A percentile compares a stretch with the other conserved stretches of the same genome.
These are phyloP conservation scores for Mimosa pudica DNA, from an alignment of 306 rosid species.

Conservation along the genomic window DNA sequence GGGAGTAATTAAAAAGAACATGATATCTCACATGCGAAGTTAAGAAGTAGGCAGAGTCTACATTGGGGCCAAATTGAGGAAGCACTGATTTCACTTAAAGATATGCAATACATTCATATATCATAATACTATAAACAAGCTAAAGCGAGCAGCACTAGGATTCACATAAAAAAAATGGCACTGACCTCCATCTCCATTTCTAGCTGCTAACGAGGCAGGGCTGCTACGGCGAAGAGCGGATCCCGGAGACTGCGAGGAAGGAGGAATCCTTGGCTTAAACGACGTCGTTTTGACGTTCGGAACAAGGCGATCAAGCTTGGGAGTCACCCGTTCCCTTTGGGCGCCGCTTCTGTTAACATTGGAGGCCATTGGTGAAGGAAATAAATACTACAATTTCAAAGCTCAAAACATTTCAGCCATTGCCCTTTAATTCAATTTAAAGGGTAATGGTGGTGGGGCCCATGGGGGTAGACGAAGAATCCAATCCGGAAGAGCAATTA, in stretches of 20 bases:
- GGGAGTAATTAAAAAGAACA: too few species aligned
- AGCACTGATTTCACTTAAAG: too few species aligned
- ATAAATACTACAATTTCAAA: not conserved
- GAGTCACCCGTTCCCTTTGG: slow-evolving; percentile 42
- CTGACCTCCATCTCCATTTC: slow-evolving; percentile 49
- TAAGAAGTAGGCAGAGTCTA: not conserved
- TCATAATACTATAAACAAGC: not conserved
- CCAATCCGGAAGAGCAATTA: not conserved
- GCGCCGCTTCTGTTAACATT: slow-evolving; percentile 43
- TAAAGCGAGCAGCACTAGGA: not conserved
- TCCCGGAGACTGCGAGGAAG: slow-evolving; percentile 45
- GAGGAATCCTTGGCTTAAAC: slow-evolving; percentile 35
- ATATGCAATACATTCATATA: not conserved
- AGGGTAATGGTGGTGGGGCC: too few species aligned
- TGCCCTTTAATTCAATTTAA: slow-evolving; percentile 1
- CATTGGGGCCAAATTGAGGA: not conserved
- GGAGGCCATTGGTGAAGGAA: slow-evolving; percentile 35
- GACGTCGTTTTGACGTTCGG: slow-evolving; percentile 11
- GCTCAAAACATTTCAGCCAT: not conserved
- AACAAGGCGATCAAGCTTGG: slow-evolving; percentile 47
- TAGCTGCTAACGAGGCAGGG: slow-evolving; percentile 24
- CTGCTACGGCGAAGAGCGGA: slow-evolving; percentile 43
- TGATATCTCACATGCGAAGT: not conserved
- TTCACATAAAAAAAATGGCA: not conserved
- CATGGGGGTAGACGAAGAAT: slow-evolving; percentile 5